These are phyloP conservation scores for Coemansia sp. DNA, from an alignment of 192 early-diverging fungal genomes.

Conservation along the genomic window DNA sequence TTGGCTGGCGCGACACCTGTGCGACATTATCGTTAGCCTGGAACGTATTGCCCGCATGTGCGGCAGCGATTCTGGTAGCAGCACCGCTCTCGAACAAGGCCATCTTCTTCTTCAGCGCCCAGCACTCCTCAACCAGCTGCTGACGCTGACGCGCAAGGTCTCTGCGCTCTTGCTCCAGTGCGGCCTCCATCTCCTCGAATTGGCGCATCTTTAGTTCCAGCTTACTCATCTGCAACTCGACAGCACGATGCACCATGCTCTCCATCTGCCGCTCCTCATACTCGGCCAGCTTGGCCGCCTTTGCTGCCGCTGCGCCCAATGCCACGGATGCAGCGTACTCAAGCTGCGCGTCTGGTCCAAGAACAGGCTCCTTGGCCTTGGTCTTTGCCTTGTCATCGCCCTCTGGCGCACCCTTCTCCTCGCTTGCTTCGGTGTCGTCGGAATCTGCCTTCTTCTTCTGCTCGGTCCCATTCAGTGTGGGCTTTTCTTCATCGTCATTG, in stretches of 20 bases:
- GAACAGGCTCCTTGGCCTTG: slow-evolving; percentile 4
- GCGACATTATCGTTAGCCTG: slow-evolving; percentile 38
- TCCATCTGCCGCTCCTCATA: slow-evolving; percentile 88
- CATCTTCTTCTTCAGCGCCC: slow-evolving; percentile 55
- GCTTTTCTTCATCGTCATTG: slow-evolving; percentile 3
- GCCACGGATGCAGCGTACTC: slow-evolving; percentile 84
- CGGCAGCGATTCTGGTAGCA: slow-evolving; percentile 24
- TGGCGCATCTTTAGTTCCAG: slow-evolving; percentile 90
- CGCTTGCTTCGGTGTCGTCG: slow-evolving; percentile 5
- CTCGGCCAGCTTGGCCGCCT: slow-evolving; percentile 76
- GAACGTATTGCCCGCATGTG: slow-evolving; percentile 21
- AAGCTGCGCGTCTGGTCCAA: slow-evolving; percentile 55
- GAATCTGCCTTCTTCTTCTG: not conserved
- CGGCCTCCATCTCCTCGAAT: slow-evolving; percentile 86
- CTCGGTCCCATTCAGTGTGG: not conserved
- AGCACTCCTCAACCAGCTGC: slow-evolving; percentile 52
- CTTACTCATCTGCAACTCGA: slow-evolving; percentile 87
- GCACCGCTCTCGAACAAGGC: slow-evolving; percentile 44
- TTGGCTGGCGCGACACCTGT: slow-evolving; percentile 35
- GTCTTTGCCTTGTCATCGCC: slow-evolving; percentile 22
- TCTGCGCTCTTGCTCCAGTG: slow-evolving; percentile 84
- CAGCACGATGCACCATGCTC: slow-evolving; percentile 73
- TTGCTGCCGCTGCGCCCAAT: slow-evolving; percentile 89
- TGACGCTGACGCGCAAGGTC: slow-evolving; percentile 65
- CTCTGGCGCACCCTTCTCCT: not conserved